Conservation (phyloP, 192 early-diverging fungal species). For the Funneliformis mosseae region DNA sequence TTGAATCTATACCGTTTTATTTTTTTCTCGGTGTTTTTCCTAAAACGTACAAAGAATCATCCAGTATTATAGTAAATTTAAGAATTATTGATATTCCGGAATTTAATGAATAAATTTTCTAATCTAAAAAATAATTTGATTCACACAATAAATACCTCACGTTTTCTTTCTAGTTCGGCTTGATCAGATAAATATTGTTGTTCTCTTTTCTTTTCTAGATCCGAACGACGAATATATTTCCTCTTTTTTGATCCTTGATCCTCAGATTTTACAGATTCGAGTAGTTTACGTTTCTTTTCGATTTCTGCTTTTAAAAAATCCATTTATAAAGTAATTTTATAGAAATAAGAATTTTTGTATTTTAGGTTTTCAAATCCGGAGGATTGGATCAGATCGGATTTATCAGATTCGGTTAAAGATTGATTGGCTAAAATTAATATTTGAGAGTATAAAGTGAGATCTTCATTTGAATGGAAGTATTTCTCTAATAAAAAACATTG, state of each 20-base stretch:
- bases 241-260: slow-evolving; percentile 47
- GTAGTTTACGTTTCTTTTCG: slow-evolving; percentile 71
- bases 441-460: too few relatives aligned
- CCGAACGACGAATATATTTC: slow-evolving; percentile 85
- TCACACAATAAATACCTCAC: slow-evolving; percentile 45
- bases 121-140: too few relatives aligned
- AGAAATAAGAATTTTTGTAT: too few relatives aligned
- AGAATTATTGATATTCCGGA: background rate
- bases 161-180: slow-evolving; percentile 50
- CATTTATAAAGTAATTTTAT: slow-evolving; percentile 31
- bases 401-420: too few relatives aligned
- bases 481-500: too few relatives aligned
- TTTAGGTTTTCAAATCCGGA: too few relatives aligned
- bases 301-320: slow-evolving; percentile 71
- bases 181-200: slow-evolving; percentile 60
- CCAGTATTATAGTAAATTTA: background rate
- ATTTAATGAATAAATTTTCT: too few relatives aligned
- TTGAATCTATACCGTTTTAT: slow-evolving; percentile 31
- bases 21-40: slow-evolving; percentile 22
- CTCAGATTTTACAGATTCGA: slow-evolving; percentile 40
- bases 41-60: background rate
- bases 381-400: too few relatives aligned
- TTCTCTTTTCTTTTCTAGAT: slow-evolving; percentile 68
- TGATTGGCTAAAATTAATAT: too few relatives aligned
- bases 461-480: too few relatives aligned